These are phyloP conservation scores for Pholiota molesta DNA, from an alignment of 768 basidiomycete genomes.

Conservation along the genomic window DNA sequence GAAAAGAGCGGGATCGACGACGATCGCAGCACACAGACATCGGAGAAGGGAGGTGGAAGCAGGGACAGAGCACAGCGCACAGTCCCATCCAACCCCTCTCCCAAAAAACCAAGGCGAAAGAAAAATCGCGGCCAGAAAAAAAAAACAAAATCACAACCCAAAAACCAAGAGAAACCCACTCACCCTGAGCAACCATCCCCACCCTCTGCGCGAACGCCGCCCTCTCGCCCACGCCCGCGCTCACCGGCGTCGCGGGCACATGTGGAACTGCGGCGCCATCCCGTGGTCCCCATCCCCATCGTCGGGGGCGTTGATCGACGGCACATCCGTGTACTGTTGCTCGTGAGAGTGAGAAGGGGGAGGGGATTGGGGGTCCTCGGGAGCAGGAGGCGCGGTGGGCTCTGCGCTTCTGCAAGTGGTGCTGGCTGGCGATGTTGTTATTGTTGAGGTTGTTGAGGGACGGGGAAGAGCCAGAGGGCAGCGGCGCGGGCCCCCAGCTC, in stretches of 20 bases:
- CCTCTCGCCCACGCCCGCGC: slow-evolving; percentile 53
- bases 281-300: slow-evolving; percentile 34
- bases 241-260: slow-evolving; percentile 86
- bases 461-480: slow-evolving; percentile 32
- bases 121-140: slow-evolving; percentile 4
- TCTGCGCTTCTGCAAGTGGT: slow-evolving; percentile 54
- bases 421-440: slow-evolving; percentile 15
- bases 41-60: neutral
- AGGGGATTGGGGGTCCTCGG: slow-evolving; percentile 36
- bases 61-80: neutral
- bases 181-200: slow-evolving; percentile 56
- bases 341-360: slow-evolving; percentile 28
- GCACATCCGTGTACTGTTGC: neutral
- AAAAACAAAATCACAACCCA: slow-evolving; percentile 5
- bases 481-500: slow-evolving; percentile 51
- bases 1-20: neutral
- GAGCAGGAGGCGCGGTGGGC: slow-evolving; percentile 60
- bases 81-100: too few relatives aligned
- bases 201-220: slow-evolving; percentile 53
- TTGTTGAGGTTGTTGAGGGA: neutral
- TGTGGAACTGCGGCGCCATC: slow-evolving; percentile 63
- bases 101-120: too few relatives aligned
- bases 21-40: neutral
- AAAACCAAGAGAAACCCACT: slow-evolving; percentile 26
- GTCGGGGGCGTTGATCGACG: slow-evolving; percentile 59